Percentiles rank a stretch among this genome's conserved stretches.
phyloP scores from a whole-genome alignment of 768 basidiomycete genomes.

The Dacryopinax primogenitus region DNA sequence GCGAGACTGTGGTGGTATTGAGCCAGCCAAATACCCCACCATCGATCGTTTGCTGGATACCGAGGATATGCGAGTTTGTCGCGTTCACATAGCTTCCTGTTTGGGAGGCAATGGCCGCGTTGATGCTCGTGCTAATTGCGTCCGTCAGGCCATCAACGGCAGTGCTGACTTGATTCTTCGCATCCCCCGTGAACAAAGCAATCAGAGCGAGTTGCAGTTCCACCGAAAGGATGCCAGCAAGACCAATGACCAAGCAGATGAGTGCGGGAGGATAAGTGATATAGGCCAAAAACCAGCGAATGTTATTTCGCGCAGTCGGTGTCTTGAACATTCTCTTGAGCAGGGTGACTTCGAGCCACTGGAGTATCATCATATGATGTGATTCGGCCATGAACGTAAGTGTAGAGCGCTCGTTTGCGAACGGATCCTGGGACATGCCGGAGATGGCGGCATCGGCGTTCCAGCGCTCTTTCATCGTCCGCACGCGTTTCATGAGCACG shows the following conservation, averaged over 20 bases:
- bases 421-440: background rate
- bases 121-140: constrained; percentile 62
- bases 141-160: constrained; percentile 54
- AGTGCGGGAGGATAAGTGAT: constrained; percentile 84
- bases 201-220: constrained; percentile 77
- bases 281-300: constrained; percentile 84
- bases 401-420: constrained; percentile 9
- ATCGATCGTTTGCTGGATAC: constrained; percentile 65
- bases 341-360: background rate
- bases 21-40: constrained; percentile 90
- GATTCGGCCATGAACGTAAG: constrained; percentile 10
- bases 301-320: constrained; percentile 49
- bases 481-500: constrained; percentile 50
- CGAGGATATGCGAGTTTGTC: constrained; percentile 58
- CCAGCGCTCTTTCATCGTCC: constrained; percentile 62
- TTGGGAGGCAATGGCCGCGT: constrained; percentile 70
- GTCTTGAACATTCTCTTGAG: background rate
- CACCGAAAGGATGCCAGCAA: constrained; percentile 76
- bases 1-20: constrained; percentile 70
- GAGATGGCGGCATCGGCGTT: constrained; percentile 47
- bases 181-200: constrained; percentile 56
- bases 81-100: constrained; percentile 63
- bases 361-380: background rate
- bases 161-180: constrained; percentile 45
- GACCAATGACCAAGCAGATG: constrained; percentile 82